A percentile compares a stretch with the other conserved stretches of the same genome.
Conservation (phyloP, 192 early-diverging fungal species). For the Podila epigama region DNA sequence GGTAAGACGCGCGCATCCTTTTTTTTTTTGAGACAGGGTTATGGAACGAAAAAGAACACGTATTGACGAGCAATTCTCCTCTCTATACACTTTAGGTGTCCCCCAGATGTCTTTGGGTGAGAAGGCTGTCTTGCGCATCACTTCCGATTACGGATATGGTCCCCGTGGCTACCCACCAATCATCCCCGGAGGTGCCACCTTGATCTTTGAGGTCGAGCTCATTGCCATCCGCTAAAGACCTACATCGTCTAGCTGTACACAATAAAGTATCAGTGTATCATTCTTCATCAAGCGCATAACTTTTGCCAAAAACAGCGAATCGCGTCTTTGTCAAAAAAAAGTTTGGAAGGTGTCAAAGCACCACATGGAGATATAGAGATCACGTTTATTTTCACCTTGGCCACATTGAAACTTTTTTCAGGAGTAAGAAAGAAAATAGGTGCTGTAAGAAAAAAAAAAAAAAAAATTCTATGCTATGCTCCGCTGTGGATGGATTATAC, state of each 20-base stretch:
- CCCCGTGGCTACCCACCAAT: slow-evolving; percentile 64
- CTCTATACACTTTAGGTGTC: slow-evolving; percentile 72
- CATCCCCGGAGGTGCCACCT: slow-evolving; percentile 75
- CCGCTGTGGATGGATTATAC: too few species aligned
- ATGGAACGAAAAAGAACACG: slow-evolving; percentile 53
- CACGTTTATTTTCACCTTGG: background rate
- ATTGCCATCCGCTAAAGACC: slow-evolving; percentile 55
- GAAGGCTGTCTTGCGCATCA: slow-evolving; percentile 82
- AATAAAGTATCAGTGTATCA: too few species aligned
- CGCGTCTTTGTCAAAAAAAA: background rate
- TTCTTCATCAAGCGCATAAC: too few species aligned
- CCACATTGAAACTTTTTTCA: too few species aligned
- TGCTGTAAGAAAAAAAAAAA: background rate
- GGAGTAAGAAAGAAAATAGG: background rate
- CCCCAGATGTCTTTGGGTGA: slow-evolving; percentile 90
- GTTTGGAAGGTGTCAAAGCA: background rate
- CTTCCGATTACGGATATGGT: slow-evolving; percentile 86
- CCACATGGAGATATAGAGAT: background rate
- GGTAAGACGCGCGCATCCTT: slow-evolving; percentile 23
- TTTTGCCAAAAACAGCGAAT: too few species aligned
- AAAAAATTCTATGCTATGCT: too few species aligned
- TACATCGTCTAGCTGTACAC: too few species aligned
- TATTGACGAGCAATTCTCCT: slow-evolving; percentile 64
- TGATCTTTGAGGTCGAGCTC: slow-evolving; percentile 87
- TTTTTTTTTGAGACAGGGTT: slow-evolving; percentile 55